Percentiles rank a stretch among this genome's conserved stretches.
These are phyloP conservation scores for Glycine soja DNA, from an alignment of 306 rosid species.

Conservation along the genomic window DNA sequence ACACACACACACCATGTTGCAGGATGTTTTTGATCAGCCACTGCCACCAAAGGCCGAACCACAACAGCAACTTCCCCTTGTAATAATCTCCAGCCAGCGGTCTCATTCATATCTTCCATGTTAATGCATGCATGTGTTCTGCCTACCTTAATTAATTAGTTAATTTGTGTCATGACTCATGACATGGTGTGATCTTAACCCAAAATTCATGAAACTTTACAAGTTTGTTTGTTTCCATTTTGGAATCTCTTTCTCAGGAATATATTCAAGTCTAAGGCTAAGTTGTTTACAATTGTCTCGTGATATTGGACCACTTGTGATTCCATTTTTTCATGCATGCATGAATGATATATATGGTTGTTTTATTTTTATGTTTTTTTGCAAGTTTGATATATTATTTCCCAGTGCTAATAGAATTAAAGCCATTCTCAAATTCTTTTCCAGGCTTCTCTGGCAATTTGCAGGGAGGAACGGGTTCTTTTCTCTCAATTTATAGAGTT, in stretches of 20 bases:
- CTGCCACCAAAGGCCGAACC: slow-evolving; percentile 11
- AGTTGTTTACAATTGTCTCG: too few species aligned
- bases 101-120: not conserved
- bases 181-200: not conserved
- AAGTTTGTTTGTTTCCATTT: not conserved
- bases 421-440: slow-evolving; percentile 33
- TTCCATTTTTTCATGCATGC: not conserved
- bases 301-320: not conserved
- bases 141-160: not conserved
- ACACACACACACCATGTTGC: slow-evolving; percentile 51
- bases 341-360: not conserved
- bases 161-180: not conserved
- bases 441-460: slow-evolving; percentile 27
- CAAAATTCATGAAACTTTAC: not conserved
- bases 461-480: slow-evolving; percentile 19
- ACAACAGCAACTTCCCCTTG: slow-evolving; percentile 58
- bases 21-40: slow-evolving; percentile 61
- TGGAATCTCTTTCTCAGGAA: not conserved
- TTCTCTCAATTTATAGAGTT: slow-evolving; percentile 25
- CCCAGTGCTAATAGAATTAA: not conserved
- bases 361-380: not conserved
- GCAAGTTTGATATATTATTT: not conserved
- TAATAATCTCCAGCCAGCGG: slow-evolving; percentile 35
- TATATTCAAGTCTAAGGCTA: too few species aligned
- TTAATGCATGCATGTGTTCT: slow-evolving; percentile 1